These are phyloP conservation scores for Leishmania guyanensis DNA, from an alignment of 208 protist genomes.

Conservation along the genomic window DNA sequence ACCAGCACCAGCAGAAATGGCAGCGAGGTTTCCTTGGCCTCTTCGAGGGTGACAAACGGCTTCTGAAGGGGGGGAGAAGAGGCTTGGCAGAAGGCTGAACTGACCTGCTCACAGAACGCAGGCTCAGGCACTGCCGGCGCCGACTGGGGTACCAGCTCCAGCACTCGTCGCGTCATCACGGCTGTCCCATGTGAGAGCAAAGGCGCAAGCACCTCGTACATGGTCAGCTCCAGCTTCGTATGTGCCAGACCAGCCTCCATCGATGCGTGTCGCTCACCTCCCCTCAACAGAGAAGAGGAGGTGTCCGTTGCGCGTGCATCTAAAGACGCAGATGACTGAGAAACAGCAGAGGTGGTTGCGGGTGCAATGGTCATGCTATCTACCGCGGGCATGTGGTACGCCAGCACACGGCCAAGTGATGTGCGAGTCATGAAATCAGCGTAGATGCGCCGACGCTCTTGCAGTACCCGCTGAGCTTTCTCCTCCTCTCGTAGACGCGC, in stretches of 20 bases:
- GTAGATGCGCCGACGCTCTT: slow-evolving; percentile 20
- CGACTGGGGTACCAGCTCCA: slow-evolving; percentile 8
- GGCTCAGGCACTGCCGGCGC: neutral
- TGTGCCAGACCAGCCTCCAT: neutral
- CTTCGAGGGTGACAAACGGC: slow-evolving; percentile 2
- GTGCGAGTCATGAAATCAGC: slow-evolving; percentile 10
- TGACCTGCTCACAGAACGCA: neutral
- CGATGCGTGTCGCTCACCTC: neutral
- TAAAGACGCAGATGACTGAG: neutral
- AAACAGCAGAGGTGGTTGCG: neutral
- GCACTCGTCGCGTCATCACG: slow-evolving; percentile 17
- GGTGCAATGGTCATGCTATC: neutral
- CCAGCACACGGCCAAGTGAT: slow-evolving; percentile 13
- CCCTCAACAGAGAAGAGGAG: neutral
- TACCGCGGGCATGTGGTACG: slow-evolving; percentile 5
- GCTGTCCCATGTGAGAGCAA: slow-evolving; percentile 13
- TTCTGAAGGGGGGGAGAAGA: neutral
- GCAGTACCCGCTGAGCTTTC: slow-evolving; percentile 3
- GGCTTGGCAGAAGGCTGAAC: neutral
- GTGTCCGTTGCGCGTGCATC: neutral
- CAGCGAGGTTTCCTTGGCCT: neutral
- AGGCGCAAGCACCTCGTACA: slow-evolving; percentile 14
- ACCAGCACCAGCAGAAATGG: slow-evolving; percentile 26
- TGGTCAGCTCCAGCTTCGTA: slow-evolving; percentile 5
- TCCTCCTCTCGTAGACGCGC: slow-evolving; percentile 17